Evolutionary conservation across 2,329 filamentous ascomycete genomes (phyloP).

Genomic region (Dissoconium aciculare): DNA sequence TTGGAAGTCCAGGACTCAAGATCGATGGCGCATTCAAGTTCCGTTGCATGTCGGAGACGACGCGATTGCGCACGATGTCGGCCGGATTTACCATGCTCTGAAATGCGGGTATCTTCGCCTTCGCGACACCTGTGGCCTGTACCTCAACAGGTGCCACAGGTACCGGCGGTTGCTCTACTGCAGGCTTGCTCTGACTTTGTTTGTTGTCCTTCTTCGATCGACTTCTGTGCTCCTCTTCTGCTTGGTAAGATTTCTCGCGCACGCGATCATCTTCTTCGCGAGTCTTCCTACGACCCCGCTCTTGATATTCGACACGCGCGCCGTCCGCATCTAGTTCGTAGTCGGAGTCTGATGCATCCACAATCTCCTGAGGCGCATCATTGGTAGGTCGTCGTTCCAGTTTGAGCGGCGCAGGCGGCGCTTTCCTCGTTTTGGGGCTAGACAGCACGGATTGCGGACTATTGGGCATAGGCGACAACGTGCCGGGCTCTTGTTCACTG

Average conservation of each 20-base stretch:
- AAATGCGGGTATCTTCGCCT: conserved; percentile 10
- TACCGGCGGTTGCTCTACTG: conserved; percentile 7
- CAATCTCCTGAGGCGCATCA: conserved; percentile 21
- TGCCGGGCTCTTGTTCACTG: too few relatives aligned
- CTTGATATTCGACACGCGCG: conserved; percentile 18
- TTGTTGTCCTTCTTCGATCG: conserved; percentile 61
- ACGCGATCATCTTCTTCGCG: conserved; percentile 75
- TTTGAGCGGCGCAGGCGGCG: conserved; percentile 71
- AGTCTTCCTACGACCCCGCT: conserved; percentile 64
- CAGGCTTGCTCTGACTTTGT: conserved; percentile 36
- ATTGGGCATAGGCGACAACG: too few relatives aligned
- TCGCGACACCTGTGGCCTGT: neutral
- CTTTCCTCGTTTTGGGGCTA: conserved; percentile 45
- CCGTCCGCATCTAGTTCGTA: conserved; percentile 58
- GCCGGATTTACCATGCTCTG: conserved; percentile 14
- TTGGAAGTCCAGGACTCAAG: conserved; percentile 48
- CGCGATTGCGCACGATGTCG: conserved; percentile 18
- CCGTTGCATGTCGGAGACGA: conserved; percentile 16
- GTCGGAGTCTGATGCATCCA: conserved; percentile 62
- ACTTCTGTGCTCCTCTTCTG: conserved; percentile 51
- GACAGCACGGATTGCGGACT: conserved; percentile 3
- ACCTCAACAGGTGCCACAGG: conserved; percentile 2
- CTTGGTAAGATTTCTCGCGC: conserved; percentile 51
- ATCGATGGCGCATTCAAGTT: conserved; percentile 32
- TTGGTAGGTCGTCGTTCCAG: conserved; percentile 28